Evolutionary conservation across 176 grass and related monocot genomes (phyloP), one percentile per base, ranked within the genome.

Genomic region (Saccharum spontaneum): DNA sequence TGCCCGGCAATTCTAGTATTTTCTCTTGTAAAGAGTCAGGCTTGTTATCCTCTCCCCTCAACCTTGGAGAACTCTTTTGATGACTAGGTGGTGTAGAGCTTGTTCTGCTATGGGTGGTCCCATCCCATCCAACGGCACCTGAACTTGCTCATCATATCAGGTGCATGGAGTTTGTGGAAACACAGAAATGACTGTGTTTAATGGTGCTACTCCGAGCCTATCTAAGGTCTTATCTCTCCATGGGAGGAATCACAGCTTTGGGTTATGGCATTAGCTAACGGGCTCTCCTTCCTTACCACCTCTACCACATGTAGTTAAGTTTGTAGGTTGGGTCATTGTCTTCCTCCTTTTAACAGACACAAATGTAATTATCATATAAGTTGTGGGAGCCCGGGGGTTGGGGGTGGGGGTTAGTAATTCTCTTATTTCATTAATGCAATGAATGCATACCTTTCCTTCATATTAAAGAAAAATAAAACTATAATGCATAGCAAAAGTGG

Each of bases 401-500:
- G 41, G 41, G 45, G 45, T 3, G 28, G 45, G 45, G 0, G 49
- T 17, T 55, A 22, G 52, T 55, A 55, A 22, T 57, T 57, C 7
- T n/a, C 18, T 60, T 60, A 60, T 60, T 60, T 3, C 20, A 59
- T 54, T 54, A 54, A 54, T 54, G 18, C 52, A 55, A 55, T 55
- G 18, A 17, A 22, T 54, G 22, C 52, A 22, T 22, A 55, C 18
- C 18, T 55, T 55, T 55, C 7, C 52, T 22, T 55, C 52, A 55
- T 55, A 1, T 55, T 8, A 7, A 55, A 55, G 52, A 55, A 8
- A 55, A 71, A 34, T 13, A 84, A 55, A 50, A 50, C 43, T 46
- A 50, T 38, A 82, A 73, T 74, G 38, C 38, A 76, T 80, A 64
- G n/a, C 2, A 78, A 43, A 71, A 79, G 28, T 66, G 33, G 13